Conservation (phyloP, 257 asterid genomes). For the Solanum sejunctum region DNA sequence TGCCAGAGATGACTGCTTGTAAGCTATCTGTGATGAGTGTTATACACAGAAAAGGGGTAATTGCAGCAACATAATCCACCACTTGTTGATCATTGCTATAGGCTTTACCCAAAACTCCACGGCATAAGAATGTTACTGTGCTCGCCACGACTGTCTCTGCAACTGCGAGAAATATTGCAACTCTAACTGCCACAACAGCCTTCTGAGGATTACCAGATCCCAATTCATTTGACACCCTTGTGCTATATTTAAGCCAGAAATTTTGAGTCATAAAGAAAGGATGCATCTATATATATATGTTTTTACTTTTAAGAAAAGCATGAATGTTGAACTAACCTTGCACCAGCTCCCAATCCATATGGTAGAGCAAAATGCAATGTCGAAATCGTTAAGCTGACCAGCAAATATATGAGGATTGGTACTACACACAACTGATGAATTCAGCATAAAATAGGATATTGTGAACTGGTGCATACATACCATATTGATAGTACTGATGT, state of each 20-base stretch:
- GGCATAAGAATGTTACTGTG: constrained; percentile 12
- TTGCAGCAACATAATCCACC: constrained; percentile 24
- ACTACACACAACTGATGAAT: not conserved
- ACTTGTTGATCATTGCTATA: constrained; percentile 40
- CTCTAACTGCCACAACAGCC: constrained; percentile 27
- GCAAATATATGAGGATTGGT: not conserved
- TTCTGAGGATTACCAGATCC: constrained; percentile 48
- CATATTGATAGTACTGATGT: constrained; percentile 59
- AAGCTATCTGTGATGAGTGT: constrained; percentile 29
- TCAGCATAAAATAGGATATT: not conserved
- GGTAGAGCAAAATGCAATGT: constrained; percentile 36
- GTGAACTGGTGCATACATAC: constrained; percentile 8
- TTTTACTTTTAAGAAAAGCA: not conserved
- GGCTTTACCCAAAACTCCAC: constrained; percentile 21
- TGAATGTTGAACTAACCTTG: constrained; percentile 25
- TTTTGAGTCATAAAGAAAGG: not conserved
- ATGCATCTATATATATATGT: not conserved
- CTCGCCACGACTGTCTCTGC: constrained; percentile 6
- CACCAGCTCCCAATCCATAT: constrained; percentile 44
- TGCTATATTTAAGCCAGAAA: constrained; percentile 12
- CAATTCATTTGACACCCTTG: constrained; percentile 48
- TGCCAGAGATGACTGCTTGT: constrained; percentile 41
- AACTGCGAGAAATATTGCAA: constrained; percentile 22
- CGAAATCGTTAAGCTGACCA: constrained; percentile 39
- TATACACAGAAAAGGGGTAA: constrained; percentile 39